These are phyloP conservation scores for Melanomma pulvis-pyrius DNA, from an alignment of 495 filamentous ascomycete genomes.

Conservation along the genomic window DNA sequence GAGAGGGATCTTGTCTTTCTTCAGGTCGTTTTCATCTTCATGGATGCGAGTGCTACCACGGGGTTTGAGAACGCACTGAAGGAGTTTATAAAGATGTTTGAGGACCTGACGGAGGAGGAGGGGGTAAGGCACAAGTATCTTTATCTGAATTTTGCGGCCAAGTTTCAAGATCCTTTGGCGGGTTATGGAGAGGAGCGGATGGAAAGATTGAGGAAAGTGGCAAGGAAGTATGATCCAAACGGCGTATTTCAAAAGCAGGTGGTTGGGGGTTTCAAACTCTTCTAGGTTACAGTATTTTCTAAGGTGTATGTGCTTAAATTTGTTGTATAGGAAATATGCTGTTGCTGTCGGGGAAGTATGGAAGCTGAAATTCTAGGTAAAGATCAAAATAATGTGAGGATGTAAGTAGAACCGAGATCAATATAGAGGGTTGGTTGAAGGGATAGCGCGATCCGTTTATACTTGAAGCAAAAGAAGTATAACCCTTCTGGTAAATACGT, in stretches of 20 bases:
- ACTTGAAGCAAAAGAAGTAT: no score
- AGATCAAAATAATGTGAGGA: no score
- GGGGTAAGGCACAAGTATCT: conserved; percentile 51
- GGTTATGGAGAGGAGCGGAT: conserved; percentile 35
- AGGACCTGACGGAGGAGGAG: conserved; percentile 12
- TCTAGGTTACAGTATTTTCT: no score
- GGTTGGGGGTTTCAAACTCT: conserved; percentile 45
- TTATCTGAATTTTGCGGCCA: conserved; percentile 56
- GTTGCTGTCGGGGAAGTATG: no score
- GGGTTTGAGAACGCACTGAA: conserved; percentile 38
- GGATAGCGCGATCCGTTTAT: no score
- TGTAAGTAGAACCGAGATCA: no score
- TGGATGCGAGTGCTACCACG: not conserved
- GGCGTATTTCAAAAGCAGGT: conserved; percentile 42
- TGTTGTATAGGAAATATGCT: no score
- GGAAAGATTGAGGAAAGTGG: conserved; percentile 23
- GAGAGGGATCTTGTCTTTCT: conserved; percentile 25
- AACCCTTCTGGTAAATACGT: no score
- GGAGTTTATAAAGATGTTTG: conserved; percentile 26
- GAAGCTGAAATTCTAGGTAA: no score
- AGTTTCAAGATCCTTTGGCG: conserved; percentile 45
- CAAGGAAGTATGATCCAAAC: conserved; percentile 44
- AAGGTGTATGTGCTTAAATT: no score
- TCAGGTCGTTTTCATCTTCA: conserved; percentile 15
- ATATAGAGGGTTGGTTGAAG: no score